phyloP scores from a whole-genome alignment of 495 filamentous ascomycete species.

The Talaromyces adpressus region DNA sequence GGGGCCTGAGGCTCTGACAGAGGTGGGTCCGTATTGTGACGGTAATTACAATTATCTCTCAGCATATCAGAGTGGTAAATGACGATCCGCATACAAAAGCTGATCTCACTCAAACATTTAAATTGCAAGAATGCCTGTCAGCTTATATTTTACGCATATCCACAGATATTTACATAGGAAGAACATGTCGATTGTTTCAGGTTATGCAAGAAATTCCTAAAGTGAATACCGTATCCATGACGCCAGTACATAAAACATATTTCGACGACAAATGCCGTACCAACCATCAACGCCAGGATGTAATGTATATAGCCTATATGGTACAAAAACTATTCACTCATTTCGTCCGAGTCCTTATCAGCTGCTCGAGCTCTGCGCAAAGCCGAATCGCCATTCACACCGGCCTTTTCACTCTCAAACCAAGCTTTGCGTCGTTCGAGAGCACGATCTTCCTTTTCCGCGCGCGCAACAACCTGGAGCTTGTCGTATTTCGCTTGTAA shows the following conservation, averaged over 20 bases:
- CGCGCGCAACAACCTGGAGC: conserved; percentile 29
- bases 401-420: conserved; percentile 41
- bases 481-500: conserved; percentile 30
- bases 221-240: not conserved
- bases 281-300: not conserved
- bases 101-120: not conserved
- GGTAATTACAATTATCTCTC: not conserved
- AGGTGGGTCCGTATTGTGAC: not conserved
- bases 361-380: conserved; percentile 28
- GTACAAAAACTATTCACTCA: not conserved
- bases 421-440: conserved; percentile 33
- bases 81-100: not conserved
- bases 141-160: no score
- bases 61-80: not conserved
- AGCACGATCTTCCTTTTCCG: conserved; percentile 36
- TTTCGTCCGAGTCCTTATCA: conserved; percentile 17
- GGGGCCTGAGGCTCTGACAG: not conserved
- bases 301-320: not conserved
- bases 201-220: not conserved
- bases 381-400: conserved; percentile 33
- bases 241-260: not conserved
- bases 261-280: not conserved
- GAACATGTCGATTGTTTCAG: not conserved
- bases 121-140: not conserved
- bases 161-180: not conserved